Conservation (phyloP, 2,329 filamentous ascomycete species). For the Teratosphaeria zuluensis region DNA sequence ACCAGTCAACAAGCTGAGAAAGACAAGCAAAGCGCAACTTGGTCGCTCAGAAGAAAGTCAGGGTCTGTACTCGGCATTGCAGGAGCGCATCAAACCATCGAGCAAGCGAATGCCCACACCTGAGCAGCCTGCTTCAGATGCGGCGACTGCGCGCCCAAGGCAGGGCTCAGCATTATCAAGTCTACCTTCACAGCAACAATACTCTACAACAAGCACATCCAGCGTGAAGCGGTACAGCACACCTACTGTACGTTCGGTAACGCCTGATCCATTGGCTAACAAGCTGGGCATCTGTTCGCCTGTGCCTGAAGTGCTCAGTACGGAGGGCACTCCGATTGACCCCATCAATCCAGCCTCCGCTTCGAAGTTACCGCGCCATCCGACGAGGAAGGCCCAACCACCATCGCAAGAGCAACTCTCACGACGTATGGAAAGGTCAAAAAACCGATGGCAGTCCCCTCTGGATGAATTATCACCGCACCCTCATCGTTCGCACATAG, state of each 20-base stretch:
- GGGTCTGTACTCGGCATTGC: conserved; percentile 53
- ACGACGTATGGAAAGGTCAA: conserved; percentile 28
- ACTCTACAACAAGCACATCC: background rate
- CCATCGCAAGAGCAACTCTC: conserved; percentile 32
- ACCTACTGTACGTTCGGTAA: conserved; percentile 19
- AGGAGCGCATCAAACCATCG: conserved; percentile 36
- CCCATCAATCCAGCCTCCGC: conserved; percentile 2
- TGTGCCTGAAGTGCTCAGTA: conserved; percentile 17
- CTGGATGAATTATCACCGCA: conserved; percentile 27
- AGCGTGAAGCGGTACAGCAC: conserved; percentile 3
- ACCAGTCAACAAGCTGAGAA: conserved; percentile 17
- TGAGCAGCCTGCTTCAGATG: background rate
- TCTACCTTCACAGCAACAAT: conserved; percentile 14
- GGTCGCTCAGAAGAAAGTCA: conserved; percentile 42
- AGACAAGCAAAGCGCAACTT: conserved; percentile 19
- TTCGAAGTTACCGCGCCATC: conserved; percentile 12
- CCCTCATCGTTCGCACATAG: conserved; percentile 20
- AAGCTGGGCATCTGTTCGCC: conserved; percentile 15
- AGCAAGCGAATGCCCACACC: conserved; percentile 1
- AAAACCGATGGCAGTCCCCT: conserved; percentile 33
- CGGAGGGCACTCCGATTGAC: background rate
- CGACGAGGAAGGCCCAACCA: conserved; percentile 13
- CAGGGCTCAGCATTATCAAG: conserved; percentile 6
- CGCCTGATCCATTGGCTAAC: conserved; percentile 12
- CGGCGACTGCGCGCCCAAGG: conserved; percentile 3